These are phyloP conservation scores for Claviceps paspali DNA, from an alignment of 2,329 filamentous ascomycete genomes.

Conservation along the genomic window DNA sequence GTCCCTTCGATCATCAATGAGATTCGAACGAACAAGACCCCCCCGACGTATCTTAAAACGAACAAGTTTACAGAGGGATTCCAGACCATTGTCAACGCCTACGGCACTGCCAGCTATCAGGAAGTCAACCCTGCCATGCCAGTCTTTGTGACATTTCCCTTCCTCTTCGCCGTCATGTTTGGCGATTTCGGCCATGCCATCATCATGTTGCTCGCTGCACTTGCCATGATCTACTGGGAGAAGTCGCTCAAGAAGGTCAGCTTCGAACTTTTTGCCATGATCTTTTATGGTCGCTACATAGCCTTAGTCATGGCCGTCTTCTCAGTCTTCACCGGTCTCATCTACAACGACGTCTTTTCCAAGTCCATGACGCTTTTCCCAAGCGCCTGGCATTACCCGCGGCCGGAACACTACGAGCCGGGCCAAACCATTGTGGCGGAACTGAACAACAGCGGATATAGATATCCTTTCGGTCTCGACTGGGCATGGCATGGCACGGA, in stretches of 20 bases:
- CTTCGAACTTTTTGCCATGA: slow-evolving; percentile 95
- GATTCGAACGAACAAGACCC: slow-evolving; percentile 92
- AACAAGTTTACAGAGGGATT: slow-evolving; percentile 98
- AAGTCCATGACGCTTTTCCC: slow-evolving; percentile 78
- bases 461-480: slow-evolving; percentile 91
- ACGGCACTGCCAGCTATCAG: slow-evolving; percentile 92
- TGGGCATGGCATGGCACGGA: slow-evolving; percentile 95
- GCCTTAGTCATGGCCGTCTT: slow-evolving; percentile 96
- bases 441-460: slow-evolving; percentile 55
- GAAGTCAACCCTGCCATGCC: slow-evolving; percentile 94
- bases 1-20: slow-evolving; percentile 98
- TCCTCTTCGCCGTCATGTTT: slow-evolving; percentile 99
- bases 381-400: slow-evolving; percentile 73
- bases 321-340: slow-evolving; percentile 89
- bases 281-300: slow-evolving; percentile 97
- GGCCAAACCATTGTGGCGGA: slow-evolving; percentile 49
- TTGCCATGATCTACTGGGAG: slow-evolving; percentile 95
- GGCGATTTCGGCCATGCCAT: slow-evolving; percentile 90
- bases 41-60: slow-evolving; percentile 91
- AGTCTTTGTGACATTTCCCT: slow-evolving; percentile 96
- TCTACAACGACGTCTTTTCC: slow-evolving; percentile 97
- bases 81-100: slow-evolving; percentile 97
- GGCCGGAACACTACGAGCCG: slow-evolving; percentile 50
- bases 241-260: slow-evolving; percentile 79
- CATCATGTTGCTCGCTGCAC: slow-evolving; percentile 71